phyloP scores from a whole-genome alignment of 2,329 filamentous ascomycete genomes.

The Clarireedia sp. region DNA sequence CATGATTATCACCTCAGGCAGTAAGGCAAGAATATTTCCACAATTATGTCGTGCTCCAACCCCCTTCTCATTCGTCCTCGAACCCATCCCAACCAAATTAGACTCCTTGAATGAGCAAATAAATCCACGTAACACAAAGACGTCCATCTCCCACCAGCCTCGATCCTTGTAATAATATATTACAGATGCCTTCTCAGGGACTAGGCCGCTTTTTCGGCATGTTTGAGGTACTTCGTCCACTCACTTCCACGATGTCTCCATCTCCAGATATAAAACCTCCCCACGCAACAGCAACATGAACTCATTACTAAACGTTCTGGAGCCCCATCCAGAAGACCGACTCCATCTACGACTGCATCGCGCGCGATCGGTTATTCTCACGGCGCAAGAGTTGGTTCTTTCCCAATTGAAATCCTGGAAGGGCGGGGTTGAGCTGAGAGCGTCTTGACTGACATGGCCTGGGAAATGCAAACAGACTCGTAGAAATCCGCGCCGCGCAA shows the following conservation, averaged over 20 bases:
- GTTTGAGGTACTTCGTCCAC: constrained; percentile 20
- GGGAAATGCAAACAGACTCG: constrained; percentile 42
- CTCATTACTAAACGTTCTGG: constrained; percentile 19
- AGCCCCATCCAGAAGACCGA: constrained; percentile 62
- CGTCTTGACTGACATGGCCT: background rate
- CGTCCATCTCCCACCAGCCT: background rate
- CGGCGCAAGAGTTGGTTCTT: constrained; percentile 52
- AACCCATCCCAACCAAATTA: background rate
- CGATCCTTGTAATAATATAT: background rate
- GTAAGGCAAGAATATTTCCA: no score
- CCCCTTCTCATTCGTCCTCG: background rate
- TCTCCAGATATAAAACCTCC: background rate
- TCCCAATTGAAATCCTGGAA: background rate
- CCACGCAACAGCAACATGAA: constrained; percentile 1
- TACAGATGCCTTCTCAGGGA: constrained; percentile 4
- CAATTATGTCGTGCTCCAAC: constrained; percentile 1
- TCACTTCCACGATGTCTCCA: background rate
- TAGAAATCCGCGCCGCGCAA: constrained; percentile 90
- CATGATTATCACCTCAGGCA: background rate
- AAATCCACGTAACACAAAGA: background rate
- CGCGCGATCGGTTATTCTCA: constrained; percentile 75
- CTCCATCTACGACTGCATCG: constrained; percentile 77
- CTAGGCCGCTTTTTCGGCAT: constrained; percentile 14
- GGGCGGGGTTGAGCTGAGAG: background rate
- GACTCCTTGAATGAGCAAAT: background rate